Conservation (phyloP, 2,329 filamentous ascomycete species). For the Myriosclerotinia scirpicola region DNA sequence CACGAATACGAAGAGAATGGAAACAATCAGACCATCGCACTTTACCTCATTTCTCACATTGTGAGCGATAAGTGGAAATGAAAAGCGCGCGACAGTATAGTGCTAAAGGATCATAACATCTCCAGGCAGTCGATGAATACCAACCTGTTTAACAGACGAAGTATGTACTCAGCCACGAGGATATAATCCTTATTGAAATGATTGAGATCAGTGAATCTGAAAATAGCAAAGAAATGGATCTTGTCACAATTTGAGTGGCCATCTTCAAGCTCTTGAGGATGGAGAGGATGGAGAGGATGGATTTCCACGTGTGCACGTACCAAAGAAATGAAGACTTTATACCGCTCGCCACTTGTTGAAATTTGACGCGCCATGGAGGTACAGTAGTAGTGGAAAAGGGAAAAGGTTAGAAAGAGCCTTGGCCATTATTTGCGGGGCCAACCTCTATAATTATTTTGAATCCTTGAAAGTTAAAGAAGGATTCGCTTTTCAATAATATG, state of each 20-base stretch:
- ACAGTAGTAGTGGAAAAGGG: too few relatives aligned
- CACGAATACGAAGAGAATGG: neutral
- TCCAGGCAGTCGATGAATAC: neutral
- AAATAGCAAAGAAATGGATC: conserved; percentile 17
- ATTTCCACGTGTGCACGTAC: neutral
- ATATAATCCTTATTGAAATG: neutral
- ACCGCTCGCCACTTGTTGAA: neutral
- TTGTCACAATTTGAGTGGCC: neutral
- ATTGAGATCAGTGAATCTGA: neutral
- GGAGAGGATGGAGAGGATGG: neutral
- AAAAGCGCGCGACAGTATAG: conserved; percentile 1
- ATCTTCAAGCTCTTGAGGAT: conserved; percentile 17
- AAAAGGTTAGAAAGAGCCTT: neutral
- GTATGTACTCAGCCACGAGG: conserved; percentile 4
- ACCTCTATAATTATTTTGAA: conserved; percentile 13
- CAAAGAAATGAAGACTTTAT: neutral
- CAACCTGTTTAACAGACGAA: neutral
- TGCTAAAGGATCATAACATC: neutral
- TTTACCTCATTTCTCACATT: neutral
- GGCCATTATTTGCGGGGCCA: conserved; percentile 16
- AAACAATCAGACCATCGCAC: neutral
- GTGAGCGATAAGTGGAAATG: neutral
- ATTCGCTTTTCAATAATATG: neutral
- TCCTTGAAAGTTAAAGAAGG: neutral
- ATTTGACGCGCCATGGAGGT: conserved; percentile 7